Percentiles rank a stretch among this genome's conserved stretches.
Conservation (phyloP, 1,284 basidiomycete species). For the Athelia psychrophila region DNA sequence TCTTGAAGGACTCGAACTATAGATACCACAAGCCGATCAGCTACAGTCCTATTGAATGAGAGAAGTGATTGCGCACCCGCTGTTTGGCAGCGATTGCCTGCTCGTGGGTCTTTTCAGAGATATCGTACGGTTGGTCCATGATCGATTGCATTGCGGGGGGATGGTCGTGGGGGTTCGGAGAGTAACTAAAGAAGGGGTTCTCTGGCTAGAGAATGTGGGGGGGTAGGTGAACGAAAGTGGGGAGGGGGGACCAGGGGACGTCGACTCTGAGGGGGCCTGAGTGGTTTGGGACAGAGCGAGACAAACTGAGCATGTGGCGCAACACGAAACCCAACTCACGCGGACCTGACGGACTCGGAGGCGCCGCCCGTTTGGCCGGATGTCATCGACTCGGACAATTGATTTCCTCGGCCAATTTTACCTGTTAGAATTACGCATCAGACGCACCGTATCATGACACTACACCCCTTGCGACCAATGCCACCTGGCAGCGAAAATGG, state of each 20-base stretch:
- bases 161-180: slow-evolving; percentile 18
- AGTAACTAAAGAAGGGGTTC: slow-evolving; percentile 18
- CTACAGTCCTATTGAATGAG: neutral
- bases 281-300: too few species aligned
- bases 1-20: slow-evolving; percentile 65
- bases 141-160: slow-evolving; percentile 7
- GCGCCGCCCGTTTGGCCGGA: too few species aligned
- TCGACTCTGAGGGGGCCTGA: too few species aligned
- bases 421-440: too few species aligned
- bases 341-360: too few species aligned
- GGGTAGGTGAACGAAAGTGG: neutral
- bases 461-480: too few species aligned
- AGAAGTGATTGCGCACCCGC: slow-evolving; percentile 31
- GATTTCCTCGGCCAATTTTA: too few species aligned
- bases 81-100: slow-evolving; percentile 40
- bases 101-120: slow-evolving; percentile 15
- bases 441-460: too few species aligned
- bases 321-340: too few species aligned
- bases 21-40: slow-evolving; percentile 6
- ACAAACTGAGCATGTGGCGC: too few species aligned
- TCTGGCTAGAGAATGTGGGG: slow-evolving; percentile 2
- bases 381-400: too few species aligned
- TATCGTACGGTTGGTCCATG: slow-evolving; percentile 7
- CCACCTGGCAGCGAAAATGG: too few species aligned
- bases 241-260: neutral